These are phyloP conservation scores for Coemansia sp. DNA, from an alignment of 192 early-diverging fungal genomes.

Conservation along the genomic window DNA sequence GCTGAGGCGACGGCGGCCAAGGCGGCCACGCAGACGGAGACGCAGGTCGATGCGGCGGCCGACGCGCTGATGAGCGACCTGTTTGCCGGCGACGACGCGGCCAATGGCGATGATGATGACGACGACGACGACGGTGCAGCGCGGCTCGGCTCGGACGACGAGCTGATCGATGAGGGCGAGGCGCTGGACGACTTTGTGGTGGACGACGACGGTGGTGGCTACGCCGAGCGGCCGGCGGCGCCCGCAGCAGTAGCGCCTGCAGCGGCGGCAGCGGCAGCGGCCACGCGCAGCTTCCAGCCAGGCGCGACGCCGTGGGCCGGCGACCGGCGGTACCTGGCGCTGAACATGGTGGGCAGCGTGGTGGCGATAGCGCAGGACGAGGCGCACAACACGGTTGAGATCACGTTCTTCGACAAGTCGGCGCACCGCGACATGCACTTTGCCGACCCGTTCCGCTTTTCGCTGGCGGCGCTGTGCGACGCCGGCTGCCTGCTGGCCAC, in stretches of 20 bases:
- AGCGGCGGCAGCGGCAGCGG: conserved; percentile 15
- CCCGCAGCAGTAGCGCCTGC: conserved; percentile 19
- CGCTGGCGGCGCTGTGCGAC: conserved; percentile 71
- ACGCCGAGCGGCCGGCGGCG: conserved; percentile 50
- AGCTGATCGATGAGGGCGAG: conserved; percentile 41
- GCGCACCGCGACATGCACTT: conserved; percentile 76
- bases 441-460: conserved; percentile 72
- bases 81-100: conserved; percentile 21
- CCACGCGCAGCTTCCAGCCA: conserved; percentile 70
- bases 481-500: conserved; percentile 71
- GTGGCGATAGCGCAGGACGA: conserved; percentile 64
- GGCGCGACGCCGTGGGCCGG: conserved; percentile 67
- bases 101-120: conserved; percentile 14
- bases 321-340: conserved; percentile 67
- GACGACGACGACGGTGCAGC: conserved; percentile 2
- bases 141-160: conserved; percentile 10
- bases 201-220: conserved; percentile 82
- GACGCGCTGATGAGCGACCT: conserved; percentile 53
- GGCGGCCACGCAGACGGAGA: not conserved
- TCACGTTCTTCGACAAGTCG: conserved; percentile 88
- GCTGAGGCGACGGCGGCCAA: conserved; percentile 2
- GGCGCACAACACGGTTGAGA: conserved; percentile 72
- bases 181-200: conserved; percentile 83
- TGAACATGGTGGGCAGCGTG: conserved; percentile 83
- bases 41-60: conserved; percentile 11